phyloP scores from a whole-genome alignment of 805 yeast genomes.

The Lipomyces spencermartinsiae region DNA sequence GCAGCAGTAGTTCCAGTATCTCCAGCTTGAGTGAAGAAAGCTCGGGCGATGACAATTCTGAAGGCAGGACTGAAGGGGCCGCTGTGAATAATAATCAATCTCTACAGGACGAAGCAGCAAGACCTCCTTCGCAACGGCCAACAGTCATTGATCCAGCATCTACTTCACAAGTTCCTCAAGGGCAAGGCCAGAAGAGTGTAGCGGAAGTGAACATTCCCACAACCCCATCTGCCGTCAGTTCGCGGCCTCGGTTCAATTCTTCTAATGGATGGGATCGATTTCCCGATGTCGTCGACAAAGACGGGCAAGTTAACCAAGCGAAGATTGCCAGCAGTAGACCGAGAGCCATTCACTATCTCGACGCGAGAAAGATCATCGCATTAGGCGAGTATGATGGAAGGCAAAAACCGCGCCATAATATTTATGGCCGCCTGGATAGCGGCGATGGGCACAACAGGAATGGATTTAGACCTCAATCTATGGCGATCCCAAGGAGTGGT shows the following conservation, averaged over 20 bases:
- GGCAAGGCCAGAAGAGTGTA: background rate
- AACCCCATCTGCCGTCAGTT: background rate
- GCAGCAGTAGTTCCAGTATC: background rate
- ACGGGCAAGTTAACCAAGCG: background rate
- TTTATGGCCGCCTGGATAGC: background rate
- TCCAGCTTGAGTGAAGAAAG: background rate
- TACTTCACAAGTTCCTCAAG: background rate
- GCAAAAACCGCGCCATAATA: background rate
- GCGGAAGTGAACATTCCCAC: background rate
- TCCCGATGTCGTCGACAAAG: constrained; percentile 3
- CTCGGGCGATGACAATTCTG: background rate
- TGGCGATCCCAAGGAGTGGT: background rate
- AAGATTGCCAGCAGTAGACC: background rate
- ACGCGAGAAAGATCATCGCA: background rate
- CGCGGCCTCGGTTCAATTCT: background rate
- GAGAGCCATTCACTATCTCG: background rate
- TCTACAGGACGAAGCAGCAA: background rate
- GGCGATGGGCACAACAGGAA: background rate
- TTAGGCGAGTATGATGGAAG: background rate
- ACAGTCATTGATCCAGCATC: background rate
- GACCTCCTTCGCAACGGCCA: background rate
- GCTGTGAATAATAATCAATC: background rate
- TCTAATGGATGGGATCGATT: constrained; percentile 7
- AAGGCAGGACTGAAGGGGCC: background rate
- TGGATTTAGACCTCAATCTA: background rate